phyloP scores from a whole-genome alignment of 805 yeast genomes.

The Cyberlindnera subsufficiens region DNA sequence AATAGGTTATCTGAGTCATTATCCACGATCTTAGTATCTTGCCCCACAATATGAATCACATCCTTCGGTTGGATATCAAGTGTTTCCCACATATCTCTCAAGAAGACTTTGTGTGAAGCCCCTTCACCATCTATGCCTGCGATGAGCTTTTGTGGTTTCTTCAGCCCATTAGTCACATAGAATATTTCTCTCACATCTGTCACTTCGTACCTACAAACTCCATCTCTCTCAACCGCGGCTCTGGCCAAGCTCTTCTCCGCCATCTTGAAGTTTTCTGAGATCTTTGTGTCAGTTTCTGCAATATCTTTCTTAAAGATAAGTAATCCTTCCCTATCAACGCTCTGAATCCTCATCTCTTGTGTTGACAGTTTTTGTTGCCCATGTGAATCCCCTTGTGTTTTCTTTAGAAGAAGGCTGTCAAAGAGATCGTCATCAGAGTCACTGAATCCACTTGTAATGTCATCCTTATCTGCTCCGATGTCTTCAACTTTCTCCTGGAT shows the following conservation, averaged over 20 bases:
- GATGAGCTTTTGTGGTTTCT: slow-evolving; percentile 46
- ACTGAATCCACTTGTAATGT: not conserved
- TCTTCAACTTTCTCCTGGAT: not conserved
- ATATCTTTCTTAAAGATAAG: slow-evolving; percentile 20
- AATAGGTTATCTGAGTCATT: slow-evolving; percentile 52
- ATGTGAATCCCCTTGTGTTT: slow-evolving; percentile 4
- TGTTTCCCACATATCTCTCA: slow-evolving; percentile 57
- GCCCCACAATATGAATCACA: slow-evolving; percentile 56
- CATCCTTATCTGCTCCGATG: not conserved
- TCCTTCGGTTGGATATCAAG: slow-evolving; percentile 46
- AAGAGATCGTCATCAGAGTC: slow-evolving; percentile 13
- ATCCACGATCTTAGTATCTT: slow-evolving; percentile 38
- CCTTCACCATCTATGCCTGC: slow-evolving; percentile 39
- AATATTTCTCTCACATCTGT: slow-evolving; percentile 25
- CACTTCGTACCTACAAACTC: slow-evolving; percentile 45
- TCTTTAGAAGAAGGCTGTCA: slow-evolving; percentile 11
- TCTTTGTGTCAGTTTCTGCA: slow-evolving; percentile 15
- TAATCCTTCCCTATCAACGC: slow-evolving; percentile 18
- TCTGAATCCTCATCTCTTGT: slow-evolving; percentile 17
- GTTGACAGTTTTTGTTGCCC: slow-evolving; percentile 10
- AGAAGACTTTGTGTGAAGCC: slow-evolving; percentile 34
- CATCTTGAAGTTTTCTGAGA: slow-evolving; percentile 5
- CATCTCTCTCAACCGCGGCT: slow-evolving; percentile 39
- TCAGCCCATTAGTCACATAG: slow-evolving; percentile 26
- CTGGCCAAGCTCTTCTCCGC: slow-evolving; percentile 26